Evolutionary conservation across 2,329 filamentous ascomycete genomes (phyloP), one percentile per base, ranked within the genome.

Genomic region (Mariannaea elegans): DNA sequence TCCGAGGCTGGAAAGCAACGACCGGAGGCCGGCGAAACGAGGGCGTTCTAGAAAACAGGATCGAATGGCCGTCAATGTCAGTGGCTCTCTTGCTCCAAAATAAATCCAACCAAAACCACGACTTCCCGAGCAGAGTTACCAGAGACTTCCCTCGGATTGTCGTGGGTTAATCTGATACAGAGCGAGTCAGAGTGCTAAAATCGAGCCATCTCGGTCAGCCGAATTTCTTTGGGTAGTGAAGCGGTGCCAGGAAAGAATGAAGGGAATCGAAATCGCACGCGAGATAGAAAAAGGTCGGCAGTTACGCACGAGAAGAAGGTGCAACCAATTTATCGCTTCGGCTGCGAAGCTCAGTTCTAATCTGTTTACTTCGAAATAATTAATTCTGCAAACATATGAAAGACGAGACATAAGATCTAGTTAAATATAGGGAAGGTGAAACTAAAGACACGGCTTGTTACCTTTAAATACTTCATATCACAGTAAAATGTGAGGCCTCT

Each of bases 131-230:
- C 14, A 36, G 38, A 52, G 45, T 13, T 23, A 29, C 31, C 18
- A 34, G 31, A 23, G 36, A 21, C 23, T 10, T 16, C 21, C n/a
- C 9, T 8, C 16, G 14, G n/a, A 36, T 7, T n/a, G 13, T 46
- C 14, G 39, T 24, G 47, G 19, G 16, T 24, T 32, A 46, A 44
- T 29, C 32, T 47, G 39, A 18, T 16, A 41, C 19, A 19, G 23
- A 29, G 47, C 39, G 7, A 41, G 21, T 50, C 32, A 9, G 32
- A 36, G 14, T 4, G 42, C 21, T 34, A 10, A 12, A 47, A 31
- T 42, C 41, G 55, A 58, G 44, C 50, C 56, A 38, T 36, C 50
- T 53, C 49, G 56, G 36, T n/a, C 13, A 16, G 36, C 38, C 21
- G 21, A 9, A 8, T 44, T 18, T 41, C 13, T 23, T 8, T 36